Percentiles rank a stretch among this genome's conserved stretches.
phyloP scores from a whole-genome alignment of 2,329 filamentous ascomycete species.

The Aspergillus viridinutans region DNA sequence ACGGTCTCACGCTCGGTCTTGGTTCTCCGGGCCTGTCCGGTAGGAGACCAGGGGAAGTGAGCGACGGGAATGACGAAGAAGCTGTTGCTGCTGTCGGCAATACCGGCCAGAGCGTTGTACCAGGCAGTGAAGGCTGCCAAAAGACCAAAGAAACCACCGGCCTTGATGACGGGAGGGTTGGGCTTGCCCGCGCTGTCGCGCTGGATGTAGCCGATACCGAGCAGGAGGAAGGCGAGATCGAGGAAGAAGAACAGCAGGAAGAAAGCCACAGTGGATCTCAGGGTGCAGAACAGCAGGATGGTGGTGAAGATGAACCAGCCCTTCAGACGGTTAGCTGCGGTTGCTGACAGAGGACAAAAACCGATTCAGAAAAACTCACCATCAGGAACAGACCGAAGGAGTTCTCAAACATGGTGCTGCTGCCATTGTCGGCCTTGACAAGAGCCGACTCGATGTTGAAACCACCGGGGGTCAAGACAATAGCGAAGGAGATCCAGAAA shows the following conservation, averaged over 20 bases:
- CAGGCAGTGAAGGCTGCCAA: constrained; percentile 76
- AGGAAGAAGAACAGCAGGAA: constrained; percentile 73
- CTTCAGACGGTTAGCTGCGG: constrained; percentile 24
- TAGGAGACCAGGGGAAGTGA: constrained; percentile 92
- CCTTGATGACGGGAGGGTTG: constrained; percentile 55
- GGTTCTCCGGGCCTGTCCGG: constrained; percentile 58
- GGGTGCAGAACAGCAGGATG: constrained; percentile 67
- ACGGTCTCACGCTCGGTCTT: constrained; percentile 48
- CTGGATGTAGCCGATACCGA: constrained; percentile 61
- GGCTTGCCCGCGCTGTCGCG: constrained; percentile 42
- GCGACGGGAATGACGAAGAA: constrained; percentile 91
- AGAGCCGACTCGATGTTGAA: constrained; percentile 55
- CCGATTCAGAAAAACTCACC: constrained; percentile 31
- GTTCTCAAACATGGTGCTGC: constrained; percentile 48
- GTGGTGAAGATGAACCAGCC: constrained; percentile 85
- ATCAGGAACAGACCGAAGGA: constrained; percentile 71
- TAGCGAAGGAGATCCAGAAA: constrained; percentile 75
- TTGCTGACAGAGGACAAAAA: neutral
- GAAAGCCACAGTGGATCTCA: constrained; percentile 74
- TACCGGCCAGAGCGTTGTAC: constrained; percentile 82
- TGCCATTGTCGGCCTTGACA: constrained; percentile 23
- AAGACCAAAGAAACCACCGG: constrained; percentile 76
- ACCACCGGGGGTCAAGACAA: constrained; percentile 64
- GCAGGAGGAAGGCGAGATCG: constrained; percentile 69
- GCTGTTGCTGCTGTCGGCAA: constrained; percentile 66